These are phyloP conservation scores for Paracamarosporium sp. DNA, from an alignment of 2,329 filamentous ascomycete genomes.

Conservation along the genomic window DNA sequence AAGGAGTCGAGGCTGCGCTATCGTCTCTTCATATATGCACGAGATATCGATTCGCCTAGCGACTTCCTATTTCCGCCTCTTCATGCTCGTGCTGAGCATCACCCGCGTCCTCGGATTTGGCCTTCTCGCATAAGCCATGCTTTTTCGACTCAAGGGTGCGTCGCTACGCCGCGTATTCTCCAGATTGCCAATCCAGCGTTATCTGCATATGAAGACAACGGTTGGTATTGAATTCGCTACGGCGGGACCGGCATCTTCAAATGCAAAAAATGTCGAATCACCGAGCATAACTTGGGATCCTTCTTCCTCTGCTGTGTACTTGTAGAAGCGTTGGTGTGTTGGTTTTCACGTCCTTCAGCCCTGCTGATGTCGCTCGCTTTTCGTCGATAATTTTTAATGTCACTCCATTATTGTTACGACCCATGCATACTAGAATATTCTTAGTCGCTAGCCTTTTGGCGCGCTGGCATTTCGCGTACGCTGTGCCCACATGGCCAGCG, in stretches of 20 bases:
- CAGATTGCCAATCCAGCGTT: neutral
- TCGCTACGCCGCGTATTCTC: neutral
- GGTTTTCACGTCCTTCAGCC: neutral
- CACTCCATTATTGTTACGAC: neutral
- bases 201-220: neutral
- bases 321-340: neutral
- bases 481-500: slow-evolving; percentile 68
- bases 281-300: neutral
- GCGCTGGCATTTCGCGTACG: slow-evolving; percentile 23
- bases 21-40: slow-evolving; percentile 24
- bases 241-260: neutral
- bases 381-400: neutral
- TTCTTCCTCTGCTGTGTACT: neutral
- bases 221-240: neutral
- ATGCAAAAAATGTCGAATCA: neutral
- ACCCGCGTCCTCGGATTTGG: slow-evolving; percentile 3
- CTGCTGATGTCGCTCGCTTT: neutral
- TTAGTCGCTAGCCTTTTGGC: slow-evolving; percentile 14
- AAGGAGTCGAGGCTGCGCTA: neutral
- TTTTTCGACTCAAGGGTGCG: slow-evolving; percentile 12
- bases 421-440: slow-evolving; percentile 15
- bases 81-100: slow-evolving; percentile 14
- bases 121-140: slow-evolving; percentile 3
- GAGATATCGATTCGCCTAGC: slow-evolving; percentile 24
- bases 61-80: slow-evolving; percentile 16